These are phyloP conservation scores for Gossypium arboreum DNA, from an alignment of 345 rosid genomes.

Conservation along the genomic window DNA sequence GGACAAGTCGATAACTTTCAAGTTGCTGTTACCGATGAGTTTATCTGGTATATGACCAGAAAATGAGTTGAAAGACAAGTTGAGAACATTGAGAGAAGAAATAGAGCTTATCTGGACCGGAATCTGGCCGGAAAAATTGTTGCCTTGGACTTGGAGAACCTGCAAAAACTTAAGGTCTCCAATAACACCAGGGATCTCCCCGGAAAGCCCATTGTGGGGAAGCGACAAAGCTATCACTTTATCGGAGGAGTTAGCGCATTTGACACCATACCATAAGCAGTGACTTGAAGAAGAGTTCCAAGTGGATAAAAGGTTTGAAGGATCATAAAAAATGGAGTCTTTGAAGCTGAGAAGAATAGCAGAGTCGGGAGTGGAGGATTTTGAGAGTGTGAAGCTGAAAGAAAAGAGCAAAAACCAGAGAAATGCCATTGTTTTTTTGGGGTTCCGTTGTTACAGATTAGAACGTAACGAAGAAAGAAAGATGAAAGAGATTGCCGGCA, in stretches of 20 bases:
- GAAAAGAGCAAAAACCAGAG: slow-evolving; percentile 20
- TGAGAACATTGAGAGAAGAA: slow-evolving; percentile 34
- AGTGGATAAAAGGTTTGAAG: slow-evolving; percentile 33
- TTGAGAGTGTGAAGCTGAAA: slow-evolving; percentile 17
- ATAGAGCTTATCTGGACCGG: slow-evolving; percentile 38
- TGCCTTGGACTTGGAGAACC: slow-evolving; percentile 53
- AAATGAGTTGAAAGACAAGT: slow-evolving; percentile 51
- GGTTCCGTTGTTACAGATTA: not conserved
- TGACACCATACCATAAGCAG: slow-evolving; percentile 53
- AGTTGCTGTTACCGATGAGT: slow-evolving; percentile 38
- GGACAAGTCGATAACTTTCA: slow-evolving; percentile 48
- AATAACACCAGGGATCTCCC: slow-evolving; percentile 43
- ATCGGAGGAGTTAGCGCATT: slow-evolving; percentile 31
- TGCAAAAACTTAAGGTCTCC: slow-evolving; percentile 38
- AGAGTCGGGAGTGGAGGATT: slow-evolving; percentile 25
- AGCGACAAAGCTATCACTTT: slow-evolving; percentile 40
- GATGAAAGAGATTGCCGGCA: not conserved
- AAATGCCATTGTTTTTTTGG: slow-evolving; percentile 13
- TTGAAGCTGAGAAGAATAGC: slow-evolving; percentile 41
- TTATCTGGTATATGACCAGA: slow-evolving; percentile 38
- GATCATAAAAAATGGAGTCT: slow-evolving; percentile 36
- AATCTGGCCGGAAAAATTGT: slow-evolving; percentile 53
- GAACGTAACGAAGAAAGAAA: not conserved
- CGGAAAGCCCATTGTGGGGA: slow-evolving; percentile 39
- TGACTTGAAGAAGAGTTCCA: slow-evolving; percentile 35